Evolutionary conservation across 169 alveolate species (phyloP).

Genomic region (Besnoitia besnoiti): DNA sequence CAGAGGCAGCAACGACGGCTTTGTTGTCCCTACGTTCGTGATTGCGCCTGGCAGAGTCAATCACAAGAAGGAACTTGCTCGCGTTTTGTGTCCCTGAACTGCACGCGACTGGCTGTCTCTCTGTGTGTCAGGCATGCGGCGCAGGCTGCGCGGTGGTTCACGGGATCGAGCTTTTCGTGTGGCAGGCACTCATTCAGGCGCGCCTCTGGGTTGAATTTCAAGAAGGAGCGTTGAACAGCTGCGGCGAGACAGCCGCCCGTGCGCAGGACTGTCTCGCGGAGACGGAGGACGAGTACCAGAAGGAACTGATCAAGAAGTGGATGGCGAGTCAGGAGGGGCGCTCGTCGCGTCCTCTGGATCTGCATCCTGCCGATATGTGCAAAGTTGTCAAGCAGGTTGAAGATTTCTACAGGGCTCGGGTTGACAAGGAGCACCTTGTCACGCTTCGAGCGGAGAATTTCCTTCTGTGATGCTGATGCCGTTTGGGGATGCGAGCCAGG

Average conservation of each 20-base stretch:
- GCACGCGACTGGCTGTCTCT: too few species aligned
- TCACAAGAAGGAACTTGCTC: too few species aligned
- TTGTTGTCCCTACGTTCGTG: too few species aligned
- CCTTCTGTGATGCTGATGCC: not conserved
- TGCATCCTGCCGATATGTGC: not conserved
- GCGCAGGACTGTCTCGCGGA: not conserved
- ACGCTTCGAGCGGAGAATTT: constrained; percentile 19
- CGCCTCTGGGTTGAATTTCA: not conserved
- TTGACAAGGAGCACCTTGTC: not conserved
- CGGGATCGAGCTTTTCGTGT: constrained; percentile 30
- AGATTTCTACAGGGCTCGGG: not conserved
- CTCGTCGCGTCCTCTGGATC: not conserved
- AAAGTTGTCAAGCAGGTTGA: not conserved
- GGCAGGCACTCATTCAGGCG: constrained; percentile 33
- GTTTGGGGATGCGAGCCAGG: too few species aligned
- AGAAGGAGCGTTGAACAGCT: not conserved
- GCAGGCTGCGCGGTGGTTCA: constrained; percentile 28
- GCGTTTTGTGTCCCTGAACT: too few species aligned
- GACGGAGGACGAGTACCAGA: not conserved
- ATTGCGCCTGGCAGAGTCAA: too few species aligned
- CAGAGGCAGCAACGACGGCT: too few species aligned
- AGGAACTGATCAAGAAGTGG: not conserved
- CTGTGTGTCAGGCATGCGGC: constrained; percentile 4
- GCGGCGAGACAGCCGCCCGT: not conserved
- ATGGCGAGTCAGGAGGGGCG: not conserved